Percentiles rank a stretch among this genome's conserved stretches.
Conservation (phyloP, 2,329 filamentous ascomycete genomes). For the Claviceps paspali region DNA sequence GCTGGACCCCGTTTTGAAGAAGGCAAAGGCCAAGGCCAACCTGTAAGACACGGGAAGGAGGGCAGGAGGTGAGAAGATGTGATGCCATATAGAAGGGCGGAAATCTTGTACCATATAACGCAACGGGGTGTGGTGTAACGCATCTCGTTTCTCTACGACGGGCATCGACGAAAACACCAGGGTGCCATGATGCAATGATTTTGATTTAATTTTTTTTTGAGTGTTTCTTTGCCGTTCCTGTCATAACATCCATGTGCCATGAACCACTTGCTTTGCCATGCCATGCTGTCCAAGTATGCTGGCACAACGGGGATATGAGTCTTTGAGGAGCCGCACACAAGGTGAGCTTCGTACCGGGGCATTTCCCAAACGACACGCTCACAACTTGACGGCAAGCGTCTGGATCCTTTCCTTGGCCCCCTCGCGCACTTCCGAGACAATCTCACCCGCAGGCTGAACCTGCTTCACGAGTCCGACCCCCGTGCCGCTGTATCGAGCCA, state of each 20-base stretch:
- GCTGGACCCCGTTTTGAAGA: slow-evolving; percentile 84
- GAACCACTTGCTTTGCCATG: too few relatives aligned
- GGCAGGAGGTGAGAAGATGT: neutral
- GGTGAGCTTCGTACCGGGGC: too few relatives aligned
- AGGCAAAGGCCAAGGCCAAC: slow-evolving; percentile 73
- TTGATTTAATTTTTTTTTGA: neutral
- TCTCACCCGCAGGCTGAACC: slow-evolving; percentile 24
- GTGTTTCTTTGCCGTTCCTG: neutral
- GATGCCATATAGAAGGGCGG: too few relatives aligned
- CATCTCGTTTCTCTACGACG: slow-evolving; percentile 3
- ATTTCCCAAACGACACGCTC: too few relatives aligned
- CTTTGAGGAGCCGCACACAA: too few relatives aligned
- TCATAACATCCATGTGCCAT: too few relatives aligned
- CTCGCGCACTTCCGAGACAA: slow-evolving; percentile 26
- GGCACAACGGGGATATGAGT: too few relatives aligned
- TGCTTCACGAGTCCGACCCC: slow-evolving; percentile 30
- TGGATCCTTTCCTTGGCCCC: slow-evolving; percentile 20
- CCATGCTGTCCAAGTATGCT: too few relatives aligned
- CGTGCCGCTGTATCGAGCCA: slow-evolving; percentile 19
- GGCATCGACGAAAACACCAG: slow-evolving; percentile 8
- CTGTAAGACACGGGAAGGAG: slow-evolving; percentile 42
- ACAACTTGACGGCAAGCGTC: slow-evolving; percentile 10
- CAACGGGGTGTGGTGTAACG: neutral
- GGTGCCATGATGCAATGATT: too few relatives aligned
- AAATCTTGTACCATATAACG: slow-evolving; percentile 3